phyloP scores from a whole-genome alignment of 139 green algal genomes.

The Chlorella sorokiniana region DNA sequence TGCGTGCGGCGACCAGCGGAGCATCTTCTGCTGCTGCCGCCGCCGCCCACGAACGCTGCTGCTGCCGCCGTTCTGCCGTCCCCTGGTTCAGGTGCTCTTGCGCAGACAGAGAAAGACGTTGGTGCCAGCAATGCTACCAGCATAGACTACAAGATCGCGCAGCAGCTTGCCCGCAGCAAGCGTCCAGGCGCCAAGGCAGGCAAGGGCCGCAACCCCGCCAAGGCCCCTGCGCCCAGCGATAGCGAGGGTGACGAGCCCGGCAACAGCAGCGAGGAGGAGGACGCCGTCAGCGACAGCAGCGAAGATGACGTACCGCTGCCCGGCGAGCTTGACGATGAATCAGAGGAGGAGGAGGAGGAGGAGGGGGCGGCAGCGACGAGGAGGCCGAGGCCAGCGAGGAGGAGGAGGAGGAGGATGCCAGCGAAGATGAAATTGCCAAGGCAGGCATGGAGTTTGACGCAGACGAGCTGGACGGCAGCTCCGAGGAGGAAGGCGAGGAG shows the following conservation, averaged over 20 bases:
- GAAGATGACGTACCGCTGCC: conserved; percentile 27
- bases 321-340: conserved; percentile 32
- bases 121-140: conserved; percentile 43
- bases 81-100: conserved; percentile 51
- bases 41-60: neutral
- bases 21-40: neutral
- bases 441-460: neutral
- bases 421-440: conserved; percentile 17
- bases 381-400: conserved; percentile 16
- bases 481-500: neutral
- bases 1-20: neutral
- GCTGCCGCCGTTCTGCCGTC: neutral
- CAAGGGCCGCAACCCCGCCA: neutral
- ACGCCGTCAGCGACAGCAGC: conserved; percentile 24
- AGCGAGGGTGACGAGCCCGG: conserved; percentile 33
- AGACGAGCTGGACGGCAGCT: neutral
- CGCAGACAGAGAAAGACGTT: conserved; percentile 47
- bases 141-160: conserved; percentile 63
- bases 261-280: conserved; percentile 41
- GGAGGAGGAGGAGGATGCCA: conserved; percentile 23
- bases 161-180: conserved; percentile 11
- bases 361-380: conserved; percentile 31
- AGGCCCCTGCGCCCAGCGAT: neutral
- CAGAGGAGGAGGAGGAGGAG: conserved; percentile 29
- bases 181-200: neutral